These are phyloP conservation scores for Aureobasidium sp. DNA, from an alignment of 2,329 filamentous ascomycete species.

Conservation along the genomic window DNA sequence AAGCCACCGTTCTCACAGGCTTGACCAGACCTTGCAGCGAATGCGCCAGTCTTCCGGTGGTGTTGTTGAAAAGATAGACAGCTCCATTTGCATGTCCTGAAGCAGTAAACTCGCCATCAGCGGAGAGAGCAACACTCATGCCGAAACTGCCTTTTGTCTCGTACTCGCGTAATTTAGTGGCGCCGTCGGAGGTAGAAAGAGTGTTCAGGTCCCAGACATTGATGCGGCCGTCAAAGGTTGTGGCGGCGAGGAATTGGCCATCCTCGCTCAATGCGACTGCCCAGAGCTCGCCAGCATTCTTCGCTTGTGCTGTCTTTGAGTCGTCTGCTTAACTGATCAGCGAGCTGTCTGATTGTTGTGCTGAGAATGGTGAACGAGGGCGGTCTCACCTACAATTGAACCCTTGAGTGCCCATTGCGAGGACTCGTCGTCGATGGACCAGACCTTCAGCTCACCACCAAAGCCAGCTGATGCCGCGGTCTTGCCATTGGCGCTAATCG, in stretches of 20 bases:
- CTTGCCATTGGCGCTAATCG: slow-evolving; percentile 60
- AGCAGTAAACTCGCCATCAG: slow-evolving; percentile 77
- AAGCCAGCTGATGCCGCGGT: slow-evolving; percentile 81
- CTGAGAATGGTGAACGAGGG: not conserved
- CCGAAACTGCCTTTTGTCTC: slow-evolving; percentile 93
- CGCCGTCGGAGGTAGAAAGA: slow-evolving; percentile 34
- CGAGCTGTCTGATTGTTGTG: not conserved
- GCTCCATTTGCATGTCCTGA: slow-evolving; percentile 89
- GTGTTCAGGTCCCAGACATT: slow-evolving; percentile 69
- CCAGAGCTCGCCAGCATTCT: slow-evolving; percentile 69
- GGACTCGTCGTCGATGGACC: slow-evolving; percentile 47
- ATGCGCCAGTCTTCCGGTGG: slow-evolving; percentile 75
- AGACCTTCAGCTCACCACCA: slow-evolving; percentile 79
- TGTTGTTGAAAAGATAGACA: slow-evolving; percentile 92
- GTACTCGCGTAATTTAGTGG: slow-evolving; percentile 66
- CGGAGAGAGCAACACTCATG: slow-evolving; percentile 72
- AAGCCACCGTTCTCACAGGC: slow-evolving; percentile 76
- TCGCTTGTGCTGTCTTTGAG: slow-evolving; percentile 37
- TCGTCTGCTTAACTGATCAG: slow-evolving; percentile 31
- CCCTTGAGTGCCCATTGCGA: slow-evolving; percentile 49
- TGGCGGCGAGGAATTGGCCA: slow-evolving; percentile 77
- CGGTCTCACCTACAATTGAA: slow-evolving; percentile 37
- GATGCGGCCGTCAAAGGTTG: slow-evolving; percentile 79
- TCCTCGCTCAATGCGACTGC: slow-evolving; percentile 78
- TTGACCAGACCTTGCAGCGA: slow-evolving; percentile 85